Evolutionary conservation across 495 filamentous ascomycete genomes (phyloP).

Genomic region (Aspergillus steynii): DNA sequence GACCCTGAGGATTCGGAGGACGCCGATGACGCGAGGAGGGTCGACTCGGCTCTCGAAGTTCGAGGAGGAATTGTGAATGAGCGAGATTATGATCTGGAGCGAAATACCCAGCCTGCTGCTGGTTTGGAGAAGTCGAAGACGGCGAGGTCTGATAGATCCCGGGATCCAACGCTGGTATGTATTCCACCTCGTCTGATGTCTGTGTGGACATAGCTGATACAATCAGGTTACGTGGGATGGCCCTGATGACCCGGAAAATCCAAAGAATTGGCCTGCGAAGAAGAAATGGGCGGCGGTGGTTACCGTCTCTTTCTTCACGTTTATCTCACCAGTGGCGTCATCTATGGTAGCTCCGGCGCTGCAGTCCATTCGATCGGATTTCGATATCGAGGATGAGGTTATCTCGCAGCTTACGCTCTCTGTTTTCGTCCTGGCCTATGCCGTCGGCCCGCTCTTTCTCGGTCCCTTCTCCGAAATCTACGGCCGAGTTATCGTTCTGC

Average conservation of each 20-base stretch:
- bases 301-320: constrained; percentile 61
- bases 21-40: constrained; percentile 9
- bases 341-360: constrained; percentile 75
- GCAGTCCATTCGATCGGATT: constrained; percentile 53
- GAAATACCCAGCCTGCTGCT: constrained; percentile 9
- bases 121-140: constrained; percentile 20
- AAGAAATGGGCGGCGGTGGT: constrained; percentile 65
- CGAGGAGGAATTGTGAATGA: constrained; percentile 32
- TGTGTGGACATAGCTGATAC: constrained; percentile 6
- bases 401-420: constrained; percentile 63
- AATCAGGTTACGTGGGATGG: constrained; percentile 55
- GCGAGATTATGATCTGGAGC: constrained; percentile 34
- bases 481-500: constrained; percentile 63
- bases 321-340: constrained; percentile 71
- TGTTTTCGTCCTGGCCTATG: constrained; percentile 75
- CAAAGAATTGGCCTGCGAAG: constrained; percentile 56
- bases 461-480: constrained; percentile 76
- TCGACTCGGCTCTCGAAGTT: constrained; percentile 26
- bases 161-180: constrained; percentile 33
- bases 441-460: constrained; percentile 66
- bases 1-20: constrained; percentile 9
- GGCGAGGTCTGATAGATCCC: neutral
- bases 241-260: constrained; percentile 58
- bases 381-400: constrained; percentile 58
- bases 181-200: neutral